Percentiles rank a stretch among this genome's conserved stretches.
phyloP scores from a whole-genome alignment of 345 rosid species.

The Noccaea caerulescens region DNA sequence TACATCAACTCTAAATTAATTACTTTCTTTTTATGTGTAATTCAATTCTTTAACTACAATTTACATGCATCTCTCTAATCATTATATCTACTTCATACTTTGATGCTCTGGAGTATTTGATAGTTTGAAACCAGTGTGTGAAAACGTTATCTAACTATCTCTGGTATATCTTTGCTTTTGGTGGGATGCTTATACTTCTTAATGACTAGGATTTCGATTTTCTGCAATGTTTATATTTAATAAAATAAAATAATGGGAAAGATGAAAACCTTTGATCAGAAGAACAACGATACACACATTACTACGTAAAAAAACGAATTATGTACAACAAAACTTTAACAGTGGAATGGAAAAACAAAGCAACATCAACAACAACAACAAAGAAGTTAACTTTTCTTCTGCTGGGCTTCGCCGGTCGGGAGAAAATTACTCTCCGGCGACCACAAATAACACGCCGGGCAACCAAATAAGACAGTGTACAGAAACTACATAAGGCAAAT shows the following conservation, averaged over 20 bases:
- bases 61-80: not conserved
- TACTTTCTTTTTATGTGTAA: too few relatives aligned
- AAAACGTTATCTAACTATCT: not conserved
- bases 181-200: not conserved
- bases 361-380: slow-evolving; percentile 5
- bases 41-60: not conserved
- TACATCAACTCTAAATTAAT: too few relatives aligned
- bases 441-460: slow-evolving; percentile 33
- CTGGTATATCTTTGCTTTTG: not conserved
- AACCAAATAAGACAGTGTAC: slow-evolving; percentile 33
- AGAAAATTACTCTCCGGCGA: slow-evolving; percentile 39
- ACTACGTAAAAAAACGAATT: slow-evolving; percentile 27
- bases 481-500: slow-evolving; percentile 30
- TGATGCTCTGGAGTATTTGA: not conserved
- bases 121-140: not conserved
- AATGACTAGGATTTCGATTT: not conserved
- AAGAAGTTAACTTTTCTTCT: slow-evolving; percentile 24
- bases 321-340: slow-evolving; percentile 42
- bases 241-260: not conserved
- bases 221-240: not conserved
- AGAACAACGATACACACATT: slow-evolving; percentile 24
- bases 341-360: not conserved
- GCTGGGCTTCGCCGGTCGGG: slow-evolving; percentile 31
- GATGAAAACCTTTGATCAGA: slow-evolving; percentile 13
- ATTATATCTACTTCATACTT: not conserved